phyloP scores from a whole-genome alignment of 495 filamentous ascomycete species.

The Trichoderma parareesei region DNA sequence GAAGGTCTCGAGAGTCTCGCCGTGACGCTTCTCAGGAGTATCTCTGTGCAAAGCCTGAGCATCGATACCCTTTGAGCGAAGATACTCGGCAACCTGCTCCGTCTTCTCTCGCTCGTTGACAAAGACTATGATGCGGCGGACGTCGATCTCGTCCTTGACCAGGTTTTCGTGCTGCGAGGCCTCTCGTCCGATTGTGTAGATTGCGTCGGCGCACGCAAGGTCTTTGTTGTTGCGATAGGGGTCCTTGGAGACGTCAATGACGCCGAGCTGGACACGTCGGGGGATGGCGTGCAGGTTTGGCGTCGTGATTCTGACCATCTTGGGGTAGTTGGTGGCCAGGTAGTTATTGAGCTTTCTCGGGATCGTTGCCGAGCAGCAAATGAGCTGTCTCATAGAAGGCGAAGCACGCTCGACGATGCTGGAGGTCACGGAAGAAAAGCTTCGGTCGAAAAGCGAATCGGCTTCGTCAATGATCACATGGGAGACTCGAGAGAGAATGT shows the following conservation, averaged over 20 bases:
- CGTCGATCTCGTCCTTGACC: slow-evolving; percentile 38
- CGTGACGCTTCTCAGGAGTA: slow-evolving; percentile 60
- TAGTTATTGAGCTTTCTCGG: slow-evolving; percentile 77
- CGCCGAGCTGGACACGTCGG: slow-evolving; percentile 84
- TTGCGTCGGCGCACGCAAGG: slow-evolving; percentile 86
- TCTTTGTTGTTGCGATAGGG: slow-evolving; percentile 86
- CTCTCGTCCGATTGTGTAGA: slow-evolving; percentile 86
- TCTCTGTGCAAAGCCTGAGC: slow-evolving; percentile 77
- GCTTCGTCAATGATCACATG: slow-evolving; percentile 91
- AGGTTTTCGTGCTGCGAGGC: slow-evolving; percentile 46
- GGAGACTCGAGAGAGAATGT: slow-evolving; percentile 76
- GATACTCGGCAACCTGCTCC: slow-evolving; percentile 68
- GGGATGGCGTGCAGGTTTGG: slow-evolving; percentile 95
- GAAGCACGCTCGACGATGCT: slow-evolving; percentile 68
- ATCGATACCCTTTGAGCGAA: slow-evolving; percentile 77
- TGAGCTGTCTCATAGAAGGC: slow-evolving; percentile 75
- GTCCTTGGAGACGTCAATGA: slow-evolving; percentile 81
- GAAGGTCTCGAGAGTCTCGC: slow-evolving; percentile 68
- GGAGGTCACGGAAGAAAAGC: slow-evolving; percentile 75
- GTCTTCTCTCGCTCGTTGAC: slow-evolving; percentile 95
- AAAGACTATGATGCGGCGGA: slow-evolving; percentile 88
- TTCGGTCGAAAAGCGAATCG: slow-evolving; percentile 88
- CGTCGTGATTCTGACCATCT: slow-evolving; percentile 76
- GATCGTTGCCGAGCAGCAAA: slow-evolving; percentile 95
- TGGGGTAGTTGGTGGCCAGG: slow-evolving; percentile 71